phyloP scores from a whole-genome alignment of 2,329 filamentous ascomycete species.

The Cordyceps sp. region DNA sequence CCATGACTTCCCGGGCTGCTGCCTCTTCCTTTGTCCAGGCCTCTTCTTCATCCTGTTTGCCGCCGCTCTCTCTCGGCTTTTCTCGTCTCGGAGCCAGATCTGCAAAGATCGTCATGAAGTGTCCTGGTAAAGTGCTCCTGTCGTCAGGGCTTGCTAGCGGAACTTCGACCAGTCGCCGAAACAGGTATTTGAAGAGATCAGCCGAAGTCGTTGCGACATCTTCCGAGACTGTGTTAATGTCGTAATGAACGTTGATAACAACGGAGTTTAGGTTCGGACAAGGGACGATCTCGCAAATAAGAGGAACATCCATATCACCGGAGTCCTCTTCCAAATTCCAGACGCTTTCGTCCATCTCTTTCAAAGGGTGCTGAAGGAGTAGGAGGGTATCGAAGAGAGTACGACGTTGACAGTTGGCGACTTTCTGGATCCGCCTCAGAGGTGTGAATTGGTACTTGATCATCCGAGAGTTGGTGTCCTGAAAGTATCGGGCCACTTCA shows the following conservation, averaged over 20 bases:
- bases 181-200: conserved; percentile 13
- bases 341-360: conserved; percentile 34
- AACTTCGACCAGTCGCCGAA: conserved; percentile 9
- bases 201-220: conserved; percentile 12
- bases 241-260: conserved; percentile 44
- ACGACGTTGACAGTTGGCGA: conserved; percentile 20
- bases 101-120: conserved; percentile 6
- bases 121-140: conserved; percentile 8
- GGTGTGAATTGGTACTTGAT: conserved; percentile 60
- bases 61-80: conserved; percentile 4
- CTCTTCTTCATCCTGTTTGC: conserved; percentile 6
- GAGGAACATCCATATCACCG: conserved; percentile 54
- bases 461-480: conserved; percentile 42
- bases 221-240: conserved; percentile 23
- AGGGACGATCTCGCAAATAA: conserved; percentile 62
- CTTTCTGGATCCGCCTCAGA: conserved; percentile 51
- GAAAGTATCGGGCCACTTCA: conserved; percentile 42
- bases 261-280: conserved; percentile 32
- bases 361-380: conserved; percentile 53
- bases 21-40: conserved; percentile 35
- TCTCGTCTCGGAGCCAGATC: conserved; percentile 8
- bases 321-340: conserved; percentile 41
- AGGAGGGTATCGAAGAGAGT: conserved; percentile 67
- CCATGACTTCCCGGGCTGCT: conserved; percentile 37
- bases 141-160: conserved; percentile 10